phyloP scores from a whole-genome alignment of 2,329 filamentous ascomycete genomes.

The Curvularia sp. region DNA sequence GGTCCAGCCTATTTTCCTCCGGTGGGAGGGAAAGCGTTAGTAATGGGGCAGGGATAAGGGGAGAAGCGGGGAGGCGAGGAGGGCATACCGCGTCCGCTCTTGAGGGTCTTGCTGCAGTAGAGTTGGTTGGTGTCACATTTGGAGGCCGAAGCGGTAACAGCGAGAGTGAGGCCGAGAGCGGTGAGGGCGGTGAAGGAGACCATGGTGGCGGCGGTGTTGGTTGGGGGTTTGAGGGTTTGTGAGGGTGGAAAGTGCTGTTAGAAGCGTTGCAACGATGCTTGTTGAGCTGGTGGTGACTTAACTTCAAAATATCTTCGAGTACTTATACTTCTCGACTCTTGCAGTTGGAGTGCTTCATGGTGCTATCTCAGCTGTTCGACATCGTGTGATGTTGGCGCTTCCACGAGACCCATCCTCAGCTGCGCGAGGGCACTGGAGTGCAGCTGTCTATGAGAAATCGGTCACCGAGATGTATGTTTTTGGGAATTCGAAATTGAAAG shows the following conservation, averaged over 20 bases:
- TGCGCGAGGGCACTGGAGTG: background rate
- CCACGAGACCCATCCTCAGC: background rate
- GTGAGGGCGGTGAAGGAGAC: background rate
- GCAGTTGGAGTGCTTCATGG: too few relatives aligned
- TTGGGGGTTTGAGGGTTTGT: background rate
- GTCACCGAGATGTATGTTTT: background rate
- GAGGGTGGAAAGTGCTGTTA: background rate
- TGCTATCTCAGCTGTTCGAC: background rate
- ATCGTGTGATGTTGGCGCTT: background rate
- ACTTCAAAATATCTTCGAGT: background rate
- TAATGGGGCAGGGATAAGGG: too few relatives aligned
- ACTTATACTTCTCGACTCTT: background rate
- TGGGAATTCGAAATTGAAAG: background rate
- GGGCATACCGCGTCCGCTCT: background rate
- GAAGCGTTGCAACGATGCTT: background rate
- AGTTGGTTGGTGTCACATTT: background rate
- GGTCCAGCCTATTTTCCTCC: background rate
- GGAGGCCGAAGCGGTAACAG: background rate
- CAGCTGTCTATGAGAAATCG: background rate
- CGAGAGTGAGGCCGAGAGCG: background rate
- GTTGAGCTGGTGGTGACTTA: background rate
- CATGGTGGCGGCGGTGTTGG: background rate
- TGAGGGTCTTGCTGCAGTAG: slow-evolving; percentile 1
- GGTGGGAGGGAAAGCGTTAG: background rate
- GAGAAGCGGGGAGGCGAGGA: background rate